Percentiles rank a stretch among this genome's conserved stretches.
Evolutionary conservation across 805 yeast genomes (phyloP).

Genomic region (Isabelozyma gotoi): DNA sequence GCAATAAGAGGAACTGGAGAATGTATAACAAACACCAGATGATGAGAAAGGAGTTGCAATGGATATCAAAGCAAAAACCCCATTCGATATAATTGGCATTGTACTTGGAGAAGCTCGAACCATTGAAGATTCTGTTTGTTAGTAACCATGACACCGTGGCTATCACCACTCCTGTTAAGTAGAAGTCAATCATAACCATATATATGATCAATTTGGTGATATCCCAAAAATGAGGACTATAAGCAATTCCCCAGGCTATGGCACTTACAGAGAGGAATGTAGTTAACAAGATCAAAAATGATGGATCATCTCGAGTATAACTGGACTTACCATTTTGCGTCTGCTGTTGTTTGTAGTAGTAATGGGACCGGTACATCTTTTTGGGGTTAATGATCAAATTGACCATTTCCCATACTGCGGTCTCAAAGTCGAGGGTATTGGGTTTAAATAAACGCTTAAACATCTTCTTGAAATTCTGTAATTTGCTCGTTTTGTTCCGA

Average conservation of each 20-base stretch:
- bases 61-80: slow-evolving; percentile 94
- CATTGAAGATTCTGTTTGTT: slow-evolving; percentile 62
- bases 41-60: slow-evolving; percentile 83
- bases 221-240: slow-evolving; percentile 61
- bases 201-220: slow-evolving; percentile 67
- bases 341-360: slow-evolving; percentile 65
- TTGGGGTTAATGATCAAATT: slow-evolving; percentile 73
- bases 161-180: slow-evolving; percentile 63
- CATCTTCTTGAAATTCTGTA: slow-evolving; percentile 29
- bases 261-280: slow-evolving; percentile 70
- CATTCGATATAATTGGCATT: slow-evolving; percentile 62
- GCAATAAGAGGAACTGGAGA: slow-evolving; percentile 71
- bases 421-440: slow-evolving; percentile 84
- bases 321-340: slow-evolving; percentile 47
- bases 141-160: slow-evolving; percentile 75
- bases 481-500: slow-evolving; percentile 5
- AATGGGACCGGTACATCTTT: slow-evolving; percentile 77
- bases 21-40: slow-evolving; percentile 78
- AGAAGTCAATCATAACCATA: slow-evolving; percentile 84
- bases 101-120: slow-evolving; percentile 11
- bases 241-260: slow-evolving; percentile 86
- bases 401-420: slow-evolving; percentile 89
- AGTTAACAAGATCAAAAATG: slow-evolving; percentile 75
- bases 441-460: slow-evolving; percentile 53
- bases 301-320: slow-evolving; percentile 92